These are phyloP conservation scores for Termitomyces sp. DNA, from an alignment of 768 basidiomycete species.

Conservation along the genomic window DNA sequence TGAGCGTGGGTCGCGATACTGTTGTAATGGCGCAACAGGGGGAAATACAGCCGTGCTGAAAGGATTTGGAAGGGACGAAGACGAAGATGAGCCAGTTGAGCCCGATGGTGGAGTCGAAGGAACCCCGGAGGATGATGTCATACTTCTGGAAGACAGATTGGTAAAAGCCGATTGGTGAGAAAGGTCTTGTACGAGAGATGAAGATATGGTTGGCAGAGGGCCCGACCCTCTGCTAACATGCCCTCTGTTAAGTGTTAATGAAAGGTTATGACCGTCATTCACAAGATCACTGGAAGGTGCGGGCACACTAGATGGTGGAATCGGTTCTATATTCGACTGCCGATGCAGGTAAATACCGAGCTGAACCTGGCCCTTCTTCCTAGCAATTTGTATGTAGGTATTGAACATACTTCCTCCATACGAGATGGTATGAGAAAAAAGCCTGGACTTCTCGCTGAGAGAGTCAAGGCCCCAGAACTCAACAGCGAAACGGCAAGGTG, in stretches of 20 bases:
- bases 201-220: constrained; percentile 22
- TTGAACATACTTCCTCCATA: constrained; percentile 88
- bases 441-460: constrained; percentile 77
- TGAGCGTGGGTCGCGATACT: constrained; percentile 72
- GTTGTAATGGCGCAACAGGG: constrained; percentile 49
- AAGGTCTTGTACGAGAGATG: constrained; percentile 23
- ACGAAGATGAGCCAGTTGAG: constrained; percentile 17
- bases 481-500: constrained; percentile 80
- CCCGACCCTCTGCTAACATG: constrained; percentile 23
- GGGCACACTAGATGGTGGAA: constrained; percentile 68
- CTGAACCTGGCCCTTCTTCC: constrained; percentile 70
- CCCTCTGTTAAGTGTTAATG: constrained; percentile 18
- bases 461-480: constrained; percentile 87
- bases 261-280: constrained; percentile 6
- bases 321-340: constrained; percentile 73
- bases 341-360: constrained; percentile 88
- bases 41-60: constrained; percentile 36
- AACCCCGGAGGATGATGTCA: constrained; percentile 28
- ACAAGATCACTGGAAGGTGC: constrained; percentile 8
- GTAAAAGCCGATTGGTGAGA: constrained; percentile 33
- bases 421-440: constrained; percentile 85
- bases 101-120: constrained; percentile 16
- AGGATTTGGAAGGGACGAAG: constrained; percentile 13
- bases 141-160: constrained; percentile 36
- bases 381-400: constrained; percentile 83